Percentiles rank a stretch among this genome's conserved stretches.
These are phyloP conservation scores for Phytomonas francai DNA, from an alignment of 208 protist genomes.

Conservation along the genomic window DNA sequence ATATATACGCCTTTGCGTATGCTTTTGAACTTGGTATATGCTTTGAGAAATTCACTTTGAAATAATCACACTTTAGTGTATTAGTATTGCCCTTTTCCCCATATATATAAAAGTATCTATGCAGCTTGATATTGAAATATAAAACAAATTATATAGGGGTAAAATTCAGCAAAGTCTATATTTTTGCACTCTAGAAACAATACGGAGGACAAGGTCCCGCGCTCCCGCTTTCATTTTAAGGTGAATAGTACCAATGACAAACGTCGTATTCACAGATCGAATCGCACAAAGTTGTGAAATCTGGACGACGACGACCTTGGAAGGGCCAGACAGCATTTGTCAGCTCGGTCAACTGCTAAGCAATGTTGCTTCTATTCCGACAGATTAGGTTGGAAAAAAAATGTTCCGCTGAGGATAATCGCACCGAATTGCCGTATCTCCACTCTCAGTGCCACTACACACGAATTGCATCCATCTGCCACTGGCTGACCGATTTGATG, in stretches of 20 bases:
- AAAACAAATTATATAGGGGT: neutral
- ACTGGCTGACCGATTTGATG: slow-evolving; percentile 54
- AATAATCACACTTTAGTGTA: slow-evolving; percentile 1
- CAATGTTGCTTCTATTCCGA: neutral
- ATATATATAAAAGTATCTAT: neutral
- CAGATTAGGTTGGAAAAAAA: slow-evolving; percentile 3
- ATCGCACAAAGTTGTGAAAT: neutral
- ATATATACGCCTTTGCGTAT: neutral
- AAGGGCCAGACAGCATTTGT: neutral
- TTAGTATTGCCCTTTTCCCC: neutral
- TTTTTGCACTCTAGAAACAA: neutral
- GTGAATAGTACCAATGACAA: neutral
- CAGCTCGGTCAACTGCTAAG: neutral
- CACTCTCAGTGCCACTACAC: slow-evolving; percentile 38
- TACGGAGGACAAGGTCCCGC: neutral
- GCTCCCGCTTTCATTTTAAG: neutral
- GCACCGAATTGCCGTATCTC: slow-evolving; percentile 57
- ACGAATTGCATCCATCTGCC: slow-evolving; percentile 18
- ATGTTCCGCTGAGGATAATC: slow-evolving; percentile 29
- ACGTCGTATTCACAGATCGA: neutral
- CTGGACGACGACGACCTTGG: neutral
- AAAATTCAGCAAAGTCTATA: neutral
- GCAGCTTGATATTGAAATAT: neutral
- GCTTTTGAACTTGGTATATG: neutral
- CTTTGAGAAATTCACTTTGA: neutral